Percentiles rank a stretch among this genome's conserved stretches.
Evolutionary conservation across 306 rosid genomes (phyloP).

Genomic region (Sicyos baderoa): DNA sequence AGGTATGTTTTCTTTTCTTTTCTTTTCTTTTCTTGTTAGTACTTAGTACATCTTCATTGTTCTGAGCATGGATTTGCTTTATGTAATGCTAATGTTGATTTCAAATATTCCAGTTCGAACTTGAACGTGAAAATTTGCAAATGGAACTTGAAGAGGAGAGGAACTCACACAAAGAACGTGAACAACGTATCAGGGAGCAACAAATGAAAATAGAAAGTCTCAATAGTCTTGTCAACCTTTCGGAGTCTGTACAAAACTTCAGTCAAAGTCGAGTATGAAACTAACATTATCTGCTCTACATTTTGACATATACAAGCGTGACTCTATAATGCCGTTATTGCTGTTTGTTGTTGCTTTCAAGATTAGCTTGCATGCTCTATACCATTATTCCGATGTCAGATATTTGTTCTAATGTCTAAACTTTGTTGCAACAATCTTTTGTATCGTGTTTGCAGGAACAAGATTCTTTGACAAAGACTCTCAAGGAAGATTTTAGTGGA

Average conservation of each 20-base stretch:
- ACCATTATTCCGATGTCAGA: background rate
- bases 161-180: slow-evolving; percentile 52
- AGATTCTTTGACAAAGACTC: slow-evolving; percentile 39
- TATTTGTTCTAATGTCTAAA: background rate
- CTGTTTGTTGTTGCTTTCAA: background rate
- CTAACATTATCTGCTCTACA: background rate
- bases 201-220: slow-evolving; percentile 51
- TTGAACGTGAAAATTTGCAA: slow-evolving; percentile 84
- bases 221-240: slow-evolving; percentile 34
- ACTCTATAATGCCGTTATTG: background rate
- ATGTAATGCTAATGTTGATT: slow-evolving; percentile 17
- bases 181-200: slow-evolving; percentile 51
- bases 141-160: slow-evolving; percentile 75
- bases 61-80: background rate
- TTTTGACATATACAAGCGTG: background rate
- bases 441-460: slow-evolving; percentile 28
- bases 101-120: slow-evolving; percentile 54
- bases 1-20: slow-evolving; percentile 37
- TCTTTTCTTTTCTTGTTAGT: background rate
- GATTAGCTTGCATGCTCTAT: background rate
- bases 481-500: slow-evolving; percentile 37
- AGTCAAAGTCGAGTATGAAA: slow-evolving; percentile 65
- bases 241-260: slow-evolving; percentile 38
- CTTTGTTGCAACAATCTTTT: background rate
- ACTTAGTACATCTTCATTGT: background rate